These are phyloP conservation scores for Globisporangium megalacanthum DNA, from an alignment of 352 stramenopile species.

Conservation along the genomic window DNA sequence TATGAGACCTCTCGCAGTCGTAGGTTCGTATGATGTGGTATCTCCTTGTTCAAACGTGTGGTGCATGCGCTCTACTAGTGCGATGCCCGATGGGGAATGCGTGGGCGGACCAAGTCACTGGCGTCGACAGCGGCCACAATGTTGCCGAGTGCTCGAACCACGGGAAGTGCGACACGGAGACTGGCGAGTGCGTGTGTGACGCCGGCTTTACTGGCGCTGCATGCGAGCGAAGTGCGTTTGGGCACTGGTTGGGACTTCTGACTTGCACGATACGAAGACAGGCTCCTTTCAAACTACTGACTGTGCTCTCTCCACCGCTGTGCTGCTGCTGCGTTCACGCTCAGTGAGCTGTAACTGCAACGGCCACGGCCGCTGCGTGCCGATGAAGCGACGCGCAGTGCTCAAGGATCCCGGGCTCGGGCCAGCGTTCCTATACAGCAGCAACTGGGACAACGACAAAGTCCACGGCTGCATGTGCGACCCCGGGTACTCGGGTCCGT, in stretches of 20 bases:
- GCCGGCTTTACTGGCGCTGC: slow-evolving; percentile 70
- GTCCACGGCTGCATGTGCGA: slow-evolving; percentile 88
- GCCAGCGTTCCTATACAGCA: slow-evolving; percentile 42
- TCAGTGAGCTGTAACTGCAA: slow-evolving; percentile 73
- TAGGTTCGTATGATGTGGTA: neutral
- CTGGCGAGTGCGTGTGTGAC: slow-evolving; percentile 59
- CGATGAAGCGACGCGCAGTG: slow-evolving; percentile 52
- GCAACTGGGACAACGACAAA: slow-evolving; percentile 81
- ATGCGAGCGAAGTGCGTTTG: slow-evolving; percentile 62
- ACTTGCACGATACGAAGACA: neutral
- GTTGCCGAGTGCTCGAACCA: slow-evolving; percentile 86
- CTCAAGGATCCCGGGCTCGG: slow-evolving; percentile 59
- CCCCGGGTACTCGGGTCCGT: slow-evolving; percentile 60
- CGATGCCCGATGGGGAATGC: slow-evolving; percentile 58
- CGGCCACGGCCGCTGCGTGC: slow-evolving; percentile 73
- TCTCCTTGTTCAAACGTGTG: neutral
- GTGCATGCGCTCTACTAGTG: slow-evolving; percentile 12
- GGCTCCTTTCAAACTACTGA: too few relatives aligned
- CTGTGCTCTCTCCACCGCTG: too few relatives aligned
- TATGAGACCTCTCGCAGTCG: neutral
- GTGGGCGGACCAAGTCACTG: slow-evolving; percentile 67
- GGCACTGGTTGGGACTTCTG: too few relatives aligned
- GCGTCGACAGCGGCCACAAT: slow-evolving; percentile 72
- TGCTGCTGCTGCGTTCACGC: neutral
- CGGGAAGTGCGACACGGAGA: slow-evolving; percentile 49